Percentiles rank a stretch among this genome's conserved stretches.
Evolutionary conservation across 768 basidiomycete genomes (phyloP).

Genomic region (Boletellus emodensis): DNA sequence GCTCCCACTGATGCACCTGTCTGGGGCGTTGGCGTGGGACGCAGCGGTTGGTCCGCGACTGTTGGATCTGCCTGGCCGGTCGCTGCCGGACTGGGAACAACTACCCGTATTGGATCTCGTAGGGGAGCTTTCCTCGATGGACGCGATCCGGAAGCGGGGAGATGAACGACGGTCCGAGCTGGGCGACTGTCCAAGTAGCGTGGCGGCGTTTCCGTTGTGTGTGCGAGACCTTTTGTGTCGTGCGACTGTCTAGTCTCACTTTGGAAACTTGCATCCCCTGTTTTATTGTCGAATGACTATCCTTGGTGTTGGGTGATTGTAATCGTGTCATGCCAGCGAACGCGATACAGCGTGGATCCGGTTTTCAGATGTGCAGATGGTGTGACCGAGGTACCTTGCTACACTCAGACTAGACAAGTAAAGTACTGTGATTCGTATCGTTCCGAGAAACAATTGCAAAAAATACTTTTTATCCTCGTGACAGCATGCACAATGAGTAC

Average conservation of each 20-base stretch:
- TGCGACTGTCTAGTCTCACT: conserved; percentile 4
- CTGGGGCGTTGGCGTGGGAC: conserved; percentile 12
- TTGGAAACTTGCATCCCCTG: background rate
- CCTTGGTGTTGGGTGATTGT: background rate
- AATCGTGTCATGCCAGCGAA: too few relatives aligned
- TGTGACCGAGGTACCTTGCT: too few relatives aligned
- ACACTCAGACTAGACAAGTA: too few relatives aligned
- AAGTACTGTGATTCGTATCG: too few relatives aligned
- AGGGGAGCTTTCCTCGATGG: conserved; percentile 40
- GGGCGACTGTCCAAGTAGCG: conserved; percentile 25
- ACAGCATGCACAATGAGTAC: background rate
- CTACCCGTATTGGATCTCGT: conserved; percentile 72
- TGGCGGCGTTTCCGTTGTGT: conserved; percentile 16
- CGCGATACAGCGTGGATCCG: too few relatives aligned
- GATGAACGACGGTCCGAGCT: conserved; percentile 34
- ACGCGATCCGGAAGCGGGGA: conserved; percentile 33
- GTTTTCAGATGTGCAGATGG: too few relatives aligned
- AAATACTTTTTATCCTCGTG: conserved; percentile 18
- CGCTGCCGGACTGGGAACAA: conserved; percentile 47
- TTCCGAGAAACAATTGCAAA: background rate
- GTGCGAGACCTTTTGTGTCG: conserved; percentile 25
- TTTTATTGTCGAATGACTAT: background rate
- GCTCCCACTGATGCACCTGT: conserved; percentile 61
- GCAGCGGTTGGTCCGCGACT: conserved; percentile 30
- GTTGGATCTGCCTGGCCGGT: conserved; percentile 54